Evolutionary conservation across 805 yeast genomes (phyloP).

Genomic region (Candida railenensis): DNA sequence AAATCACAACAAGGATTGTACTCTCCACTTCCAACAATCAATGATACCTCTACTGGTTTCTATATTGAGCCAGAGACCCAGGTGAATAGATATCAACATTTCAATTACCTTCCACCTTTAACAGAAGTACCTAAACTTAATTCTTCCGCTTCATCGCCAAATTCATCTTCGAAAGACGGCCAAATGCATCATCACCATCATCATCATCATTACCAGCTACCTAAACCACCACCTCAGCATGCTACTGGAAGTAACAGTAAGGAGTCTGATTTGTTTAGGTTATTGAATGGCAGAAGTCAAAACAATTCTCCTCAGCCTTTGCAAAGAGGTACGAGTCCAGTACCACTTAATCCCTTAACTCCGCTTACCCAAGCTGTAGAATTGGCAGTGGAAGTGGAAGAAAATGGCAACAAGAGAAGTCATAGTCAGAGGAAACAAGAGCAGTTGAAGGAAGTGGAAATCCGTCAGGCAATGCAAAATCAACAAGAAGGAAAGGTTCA

Average conservation of each 20-base stretch:
- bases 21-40: conserved; percentile 4
- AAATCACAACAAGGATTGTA: neutral
- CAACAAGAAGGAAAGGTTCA: conserved; percentile 7
- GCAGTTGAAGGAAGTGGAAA: neutral
- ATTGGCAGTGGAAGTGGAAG: conserved; percentile 22
- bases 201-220: conserved; percentile 14
- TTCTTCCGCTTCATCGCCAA: conserved; percentile 52
- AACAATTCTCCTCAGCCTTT: conserved; percentile 5
- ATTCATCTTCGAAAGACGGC: conserved; percentile 18
- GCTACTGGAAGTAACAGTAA: conserved; percentile 14
- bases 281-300: conserved; percentile 35
- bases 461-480: conserved; percentile 5
- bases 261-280: conserved; percentile 43
- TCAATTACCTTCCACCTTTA: conserved; percentile 69
- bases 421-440: neutral
- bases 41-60: conserved; percentile 13
- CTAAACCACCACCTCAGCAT: neutral
- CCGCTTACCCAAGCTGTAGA: conserved; percentile 43
- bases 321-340: neutral
- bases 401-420: conserved; percentile 7
- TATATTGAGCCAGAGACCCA: conserved; percentile 51
- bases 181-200: conserved; percentile 33
- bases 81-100: conserved; percentile 62
- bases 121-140: conserved; percentile 70
- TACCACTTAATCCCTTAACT: conserved; percentile 17